Evolutionary conservation across 2,329 filamentous ascomycete species (phyloP).

Genomic region (Talaromyces rugulosus): DNA sequence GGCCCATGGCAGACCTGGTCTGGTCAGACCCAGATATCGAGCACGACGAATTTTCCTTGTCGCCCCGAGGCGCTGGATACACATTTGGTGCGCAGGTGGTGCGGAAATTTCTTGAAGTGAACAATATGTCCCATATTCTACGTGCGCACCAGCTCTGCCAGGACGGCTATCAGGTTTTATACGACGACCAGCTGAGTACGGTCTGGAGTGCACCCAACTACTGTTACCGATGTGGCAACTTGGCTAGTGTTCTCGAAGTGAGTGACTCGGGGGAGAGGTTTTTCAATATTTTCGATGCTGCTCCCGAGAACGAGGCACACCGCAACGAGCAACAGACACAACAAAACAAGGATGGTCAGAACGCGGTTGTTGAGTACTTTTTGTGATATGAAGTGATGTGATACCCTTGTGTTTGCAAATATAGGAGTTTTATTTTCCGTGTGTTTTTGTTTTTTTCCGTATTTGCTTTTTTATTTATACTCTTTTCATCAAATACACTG

Average conservation of each 20-base stretch:
- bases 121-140: slow-evolving; percentile 95
- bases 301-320: slow-evolving; percentile 85
- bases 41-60: slow-evolving; percentile 92
- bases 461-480: background rate
- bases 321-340: slow-evolving; percentile 73
- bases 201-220: slow-evolving; percentile 98
- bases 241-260: slow-evolving; percentile 95
- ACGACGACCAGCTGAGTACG: slow-evolving; percentile 89
- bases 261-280: slow-evolving; percentile 87
- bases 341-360: slow-evolving; percentile 65
- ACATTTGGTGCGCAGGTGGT: slow-evolving; percentile 97
- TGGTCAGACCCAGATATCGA: slow-evolving; percentile 99
- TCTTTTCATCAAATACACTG: background rate
- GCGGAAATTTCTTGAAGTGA: slow-evolving; percentile 95
- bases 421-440: slow-evolving; percentile 11
- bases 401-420: slow-evolving; percentile 13
- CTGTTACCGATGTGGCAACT: slow-evolving; percentile 92
- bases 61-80: slow-evolving; percentile 89
- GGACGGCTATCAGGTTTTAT: slow-evolving; percentile 94
- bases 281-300: slow-evolving; percentile 97
- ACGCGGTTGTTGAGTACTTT: slow-evolving; percentile 67
- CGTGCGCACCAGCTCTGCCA: slow-evolving; percentile 98
- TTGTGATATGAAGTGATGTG: slow-evolving; percentile 47
- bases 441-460: background rate
- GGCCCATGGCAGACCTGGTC: slow-evolving; percentile 98